phyloP scores from a whole-genome alignment of 805 yeast genomes.

The Suhomyces faveliae region DNA sequence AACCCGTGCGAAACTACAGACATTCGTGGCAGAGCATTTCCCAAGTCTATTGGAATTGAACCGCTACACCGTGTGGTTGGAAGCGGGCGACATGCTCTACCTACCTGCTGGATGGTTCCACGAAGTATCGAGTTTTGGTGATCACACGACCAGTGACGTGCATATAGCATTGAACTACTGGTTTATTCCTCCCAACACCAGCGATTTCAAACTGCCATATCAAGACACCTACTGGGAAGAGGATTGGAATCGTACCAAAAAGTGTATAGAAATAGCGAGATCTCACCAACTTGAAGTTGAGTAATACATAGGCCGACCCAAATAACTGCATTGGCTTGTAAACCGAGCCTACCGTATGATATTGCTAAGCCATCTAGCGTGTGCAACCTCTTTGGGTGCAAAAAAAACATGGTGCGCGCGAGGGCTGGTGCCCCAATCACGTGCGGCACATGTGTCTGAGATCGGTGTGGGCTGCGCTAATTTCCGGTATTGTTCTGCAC shows the following conservation, averaged over 20 bases:
- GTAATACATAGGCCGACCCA: background rate
- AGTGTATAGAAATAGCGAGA: slow-evolving; percentile 17
- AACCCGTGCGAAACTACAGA: slow-evolving; percentile 25
- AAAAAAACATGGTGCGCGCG: background rate
- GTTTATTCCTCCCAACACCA: slow-evolving; percentile 63
- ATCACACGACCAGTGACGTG: too few relatives aligned
- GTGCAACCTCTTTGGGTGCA: background rate
- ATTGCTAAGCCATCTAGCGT: background rate
- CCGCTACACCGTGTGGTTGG: slow-evolving; percentile 45
- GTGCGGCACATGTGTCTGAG: background rate
- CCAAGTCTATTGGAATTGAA: slow-evolving; percentile 47
- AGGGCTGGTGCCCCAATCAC: background rate
- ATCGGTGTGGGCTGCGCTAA: background rate
- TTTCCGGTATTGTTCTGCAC: background rate
- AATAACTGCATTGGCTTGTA: background rate
- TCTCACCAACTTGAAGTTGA: background rate
- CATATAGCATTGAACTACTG: slow-evolving; percentile 74
- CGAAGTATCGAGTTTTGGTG: slow-evolving; percentile 72
- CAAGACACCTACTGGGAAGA: slow-evolving; percentile 52
- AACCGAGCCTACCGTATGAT: too few relatives aligned
- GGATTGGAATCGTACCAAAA: slow-evolving; percentile 48
- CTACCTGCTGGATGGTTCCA: slow-evolving; percentile 83
- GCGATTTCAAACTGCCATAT: slow-evolving; percentile 34
- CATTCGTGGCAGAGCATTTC: slow-evolving; percentile 41
- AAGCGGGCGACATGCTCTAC: slow-evolving; percentile 66